Evolutionary conservation across 306 rosid genomes (phyloP), one percentile per base, ranked within the genome.

Genomic region (Comarum palustre): DNA sequence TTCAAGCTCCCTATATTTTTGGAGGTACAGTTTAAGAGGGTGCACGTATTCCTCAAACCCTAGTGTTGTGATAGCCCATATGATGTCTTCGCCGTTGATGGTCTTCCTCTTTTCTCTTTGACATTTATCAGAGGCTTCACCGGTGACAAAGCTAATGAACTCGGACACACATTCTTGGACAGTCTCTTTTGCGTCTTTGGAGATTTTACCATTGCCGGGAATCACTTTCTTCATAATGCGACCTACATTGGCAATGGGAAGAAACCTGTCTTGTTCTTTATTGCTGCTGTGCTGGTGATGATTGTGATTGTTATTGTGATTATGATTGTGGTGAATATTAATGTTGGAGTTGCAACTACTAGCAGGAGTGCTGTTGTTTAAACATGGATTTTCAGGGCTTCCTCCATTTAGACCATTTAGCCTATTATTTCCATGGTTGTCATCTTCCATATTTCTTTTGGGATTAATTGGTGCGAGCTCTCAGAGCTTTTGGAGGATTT

Each of bases 81-180:
- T 87, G 68, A 90, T 80, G 61, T 90, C 96, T 0, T 90, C 96
- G 0, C 92, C 96, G 24, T 90, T 90, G 54, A 90, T 84, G 0
- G 96, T 86, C 75, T 90, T 90, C 64, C 92, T 83, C 70, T 86
- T 90, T 42, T 90, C 96, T 51, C 88, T 73, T n/a, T 87, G 96
- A 36, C 96, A 90, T 80, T 87, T 90, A 39, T 90, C 96, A 0
- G 96, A 87, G 0, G 92, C 96, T 78, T 90, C 96, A 0, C 92
- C 89, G 0, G 92, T 90, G 16, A 90, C 90, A 19, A 90, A 90
- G 45, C 96, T 90, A 6, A 88, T 90, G 87, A 88, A 90, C 73
- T 90, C 96, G 0, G 96, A 90, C 0, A 90, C 96, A 48, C 96
- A 88, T 83, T 90, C 96, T 77, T 86, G 91, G 8, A 90, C 90